These are phyloP conservation scores for Amoebophrya sp. DNA, from an alignment of 169 alveolate species.

Conservation along the genomic window DNA sequence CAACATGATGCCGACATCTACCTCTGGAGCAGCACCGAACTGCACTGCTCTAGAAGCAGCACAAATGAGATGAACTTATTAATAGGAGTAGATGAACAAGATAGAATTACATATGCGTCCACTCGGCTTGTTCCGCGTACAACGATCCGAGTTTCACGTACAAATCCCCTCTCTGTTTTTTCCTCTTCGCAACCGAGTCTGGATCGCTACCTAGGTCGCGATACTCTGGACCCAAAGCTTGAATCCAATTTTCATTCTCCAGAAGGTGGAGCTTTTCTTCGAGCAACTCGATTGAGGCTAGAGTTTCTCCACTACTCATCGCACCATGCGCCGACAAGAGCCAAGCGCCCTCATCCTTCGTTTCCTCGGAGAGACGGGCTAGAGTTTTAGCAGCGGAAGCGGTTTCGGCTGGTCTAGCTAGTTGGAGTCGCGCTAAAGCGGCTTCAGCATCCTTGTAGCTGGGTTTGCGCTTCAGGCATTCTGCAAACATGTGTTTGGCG, in stretches of 20 bases:
- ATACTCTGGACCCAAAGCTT: neutral
- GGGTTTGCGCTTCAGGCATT: neutral
- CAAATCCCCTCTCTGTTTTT: neutral
- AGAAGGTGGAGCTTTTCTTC: neutral
- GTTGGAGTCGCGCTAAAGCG: neutral
- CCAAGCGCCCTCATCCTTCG: neutral
- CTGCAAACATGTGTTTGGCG: neutral
- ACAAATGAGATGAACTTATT: too few relatives aligned
- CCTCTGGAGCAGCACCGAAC: too few relatives aligned
- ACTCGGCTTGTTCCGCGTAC: neutral
- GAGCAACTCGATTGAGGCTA: neutral
- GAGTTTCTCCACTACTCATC: neutral
- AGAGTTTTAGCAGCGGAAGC: neutral
- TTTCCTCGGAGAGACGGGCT: neutral
- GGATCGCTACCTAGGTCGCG: neutral
- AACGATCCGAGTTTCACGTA: neutral
- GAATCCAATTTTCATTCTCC: neutral
- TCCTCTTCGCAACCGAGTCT: neutral
- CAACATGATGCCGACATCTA: too few relatives aligned
- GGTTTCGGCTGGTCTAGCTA: neutral
- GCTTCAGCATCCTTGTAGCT: neutral
- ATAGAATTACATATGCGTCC: neutral
- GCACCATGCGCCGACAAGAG: neutral
- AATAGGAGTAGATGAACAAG: neutral
- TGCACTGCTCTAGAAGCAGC: too few relatives aligned